Percentiles rank a stretch among this genome's conserved stretches.
Evolutionary conservation across 495 filamentous ascomycete species (phyloP).

Genomic region (Penicillium simplicissimum): DNA sequence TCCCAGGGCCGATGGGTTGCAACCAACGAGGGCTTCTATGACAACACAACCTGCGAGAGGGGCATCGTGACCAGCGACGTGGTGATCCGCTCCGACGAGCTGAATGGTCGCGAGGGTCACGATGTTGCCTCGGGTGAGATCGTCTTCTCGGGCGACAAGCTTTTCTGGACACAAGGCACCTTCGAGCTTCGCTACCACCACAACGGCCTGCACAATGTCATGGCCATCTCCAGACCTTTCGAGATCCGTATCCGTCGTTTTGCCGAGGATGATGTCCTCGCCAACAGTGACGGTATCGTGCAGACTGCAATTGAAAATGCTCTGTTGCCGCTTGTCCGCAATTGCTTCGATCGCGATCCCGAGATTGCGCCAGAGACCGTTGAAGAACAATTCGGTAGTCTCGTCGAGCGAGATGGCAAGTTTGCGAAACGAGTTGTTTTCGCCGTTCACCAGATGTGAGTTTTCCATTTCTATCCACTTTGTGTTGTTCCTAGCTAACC

Average conservation of each 20-base stretch:
- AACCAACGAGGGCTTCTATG: slow-evolving; percentile 72
- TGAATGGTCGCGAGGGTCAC: slow-evolving; percentile 47
- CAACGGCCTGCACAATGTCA: slow-evolving; percentile 88
- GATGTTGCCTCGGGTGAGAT: slow-evolving; percentile 68
- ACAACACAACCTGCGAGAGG: slow-evolving; percentile 71
- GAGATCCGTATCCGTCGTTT: slow-evolving; percentile 81
- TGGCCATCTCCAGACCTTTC: slow-evolving; percentile 93
- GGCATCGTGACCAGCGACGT: slow-evolving; percentile 75
- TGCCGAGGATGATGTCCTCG: slow-evolving; percentile 62
- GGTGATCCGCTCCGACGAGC: slow-evolving; percentile 41
- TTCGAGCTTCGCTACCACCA: slow-evolving; percentile 99
- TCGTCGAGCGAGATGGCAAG: slow-evolving; percentile 83
- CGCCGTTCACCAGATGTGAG: slow-evolving; percentile 87
- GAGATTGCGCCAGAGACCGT: slow-evolving; percentile 83
- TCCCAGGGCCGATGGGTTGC: slow-evolving; percentile 92
- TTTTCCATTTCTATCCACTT: background rate
- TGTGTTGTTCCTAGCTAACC: slow-evolving; percentile 13
- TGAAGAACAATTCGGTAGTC: slow-evolving; percentile 78
- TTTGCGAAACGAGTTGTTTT: slow-evolving; percentile 88
- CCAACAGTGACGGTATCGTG: slow-evolving; percentile 50
- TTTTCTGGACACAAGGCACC: slow-evolving; percentile 93
- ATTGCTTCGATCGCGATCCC: slow-evolving; percentile 90
- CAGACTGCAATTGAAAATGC: slow-evolving; percentile 68
- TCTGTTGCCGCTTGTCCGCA: slow-evolving; percentile 77
- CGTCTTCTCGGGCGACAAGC: slow-evolving; percentile 86